Base-by-base conservation (phyloP, 2,329 filamentous ascomycete genomes). In the Sodiomyces alkalinus region DNA sequence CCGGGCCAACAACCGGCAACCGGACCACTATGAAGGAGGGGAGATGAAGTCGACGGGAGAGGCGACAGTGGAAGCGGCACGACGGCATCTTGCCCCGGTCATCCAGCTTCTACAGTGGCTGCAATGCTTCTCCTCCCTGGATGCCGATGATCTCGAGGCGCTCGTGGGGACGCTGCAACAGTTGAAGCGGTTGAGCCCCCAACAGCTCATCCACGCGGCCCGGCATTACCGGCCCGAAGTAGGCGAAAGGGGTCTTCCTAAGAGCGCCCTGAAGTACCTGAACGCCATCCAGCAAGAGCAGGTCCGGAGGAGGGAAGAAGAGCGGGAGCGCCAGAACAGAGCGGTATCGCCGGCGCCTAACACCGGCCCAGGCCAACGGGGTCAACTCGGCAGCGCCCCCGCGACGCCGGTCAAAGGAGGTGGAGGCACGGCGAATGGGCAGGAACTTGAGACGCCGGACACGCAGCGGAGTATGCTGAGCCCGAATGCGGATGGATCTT, bases 41-140 rank as follows among this genome's bases (percentile, higher is more conserved):
- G 86, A 87, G 29, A 86, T 82, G 52, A 79, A 68, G 12, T 74
- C 80, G 6, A 81, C 76, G 1, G 87, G 87, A 4, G 90, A 96
- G 47, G 80, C 73, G 29, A 94, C 82, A 0, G 66, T 90, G 13
- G 87, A 96, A 22, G 71, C 85, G 4, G 75, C 85, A 14, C 69
- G 85, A 39, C 70, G 77, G 35, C 87, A 98, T 49, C 64, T 98
- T 13, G 79, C 81, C 6, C 90, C 90, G 4, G 70, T 93, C 13
- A 86, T 96, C 31, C 90, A 98, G 51, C 64, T 98, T 3, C 62
- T 98, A 5, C 90, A 98, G 52, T 98, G 90, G 90, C 62, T 98
- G 19, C 90, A 98, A 49, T 94, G 86, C 51, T 96, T 96, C 53
- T 96, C 90, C 2, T 93, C 85, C 1, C 66, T 96, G 4, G 83